Base-by-base conservation (phyloP, 176 grass and related monocot genomes). In the Typha latifolia region DNA sequence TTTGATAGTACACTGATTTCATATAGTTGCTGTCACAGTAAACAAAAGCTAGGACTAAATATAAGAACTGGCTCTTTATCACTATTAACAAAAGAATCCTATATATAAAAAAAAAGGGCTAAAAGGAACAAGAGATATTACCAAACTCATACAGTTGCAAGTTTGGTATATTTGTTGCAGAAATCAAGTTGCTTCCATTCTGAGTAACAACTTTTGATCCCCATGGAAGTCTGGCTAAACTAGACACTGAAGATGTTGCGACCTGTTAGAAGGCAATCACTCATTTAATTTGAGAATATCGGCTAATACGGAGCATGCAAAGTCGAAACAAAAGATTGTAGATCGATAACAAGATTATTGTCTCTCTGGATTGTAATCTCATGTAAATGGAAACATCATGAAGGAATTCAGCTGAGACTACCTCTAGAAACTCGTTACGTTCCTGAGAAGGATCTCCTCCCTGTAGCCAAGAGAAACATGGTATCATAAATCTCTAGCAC, bases 91-190 rank as follows among this genome's bases (percentile, higher is more conserved):
- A 24, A 26, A 51, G 65, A 20, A 77, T 13, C 7, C 49, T 80
- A 37, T 31, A 61, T 19, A 84, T 31, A 5, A 56, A 32, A 8
- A 15, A 10, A 5, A 59, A 57, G 5, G 19, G 14, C 13, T 51
- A 12, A 55, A 65, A 62, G 34, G 43, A 37, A 47, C 51, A 75
- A 51, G 5, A 37, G 34, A 37, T 37, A 80, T 89, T 91, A 97
- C 89, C 94, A 85, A 93, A 97, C 81, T 93, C 94, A 61, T 97
- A 93, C 67, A 93, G 47, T 66, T 97, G 94, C 70, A 93, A 87
- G 32, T 21, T 69, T n/a, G 67, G 69, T 21, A 51, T 57, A 62
- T 11, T 62, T 53, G 59, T 51, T 49, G 63, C 14, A 3, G 61
- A 20, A 16, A 15, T 18, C 2, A 72, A 20, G 16, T 15, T 75